Conservation (phyloP, 2,329 filamentous ascomycete genomes). For the Exophiala lecanii-corni region DNA sequence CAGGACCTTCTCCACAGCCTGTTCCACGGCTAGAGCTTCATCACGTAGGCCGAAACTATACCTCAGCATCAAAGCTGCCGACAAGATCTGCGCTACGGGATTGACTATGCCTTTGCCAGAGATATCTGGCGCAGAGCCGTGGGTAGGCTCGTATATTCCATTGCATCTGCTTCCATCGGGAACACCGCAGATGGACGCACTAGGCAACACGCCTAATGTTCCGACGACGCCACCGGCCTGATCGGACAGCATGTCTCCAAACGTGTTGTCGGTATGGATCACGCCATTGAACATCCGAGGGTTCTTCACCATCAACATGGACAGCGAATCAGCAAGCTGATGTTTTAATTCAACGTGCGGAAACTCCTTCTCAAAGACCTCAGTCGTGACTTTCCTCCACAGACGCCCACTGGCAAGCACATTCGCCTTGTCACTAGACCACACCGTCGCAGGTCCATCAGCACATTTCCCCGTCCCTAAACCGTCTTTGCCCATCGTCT, state of each 20-base stretch:
- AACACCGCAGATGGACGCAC: constrained; percentile 96
- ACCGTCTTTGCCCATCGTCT: constrained; percentile 27
- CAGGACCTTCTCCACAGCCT: constrained; percentile 89
- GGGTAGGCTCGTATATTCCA: constrained; percentile 95
- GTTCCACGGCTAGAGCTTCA: constrained; percentile 83
- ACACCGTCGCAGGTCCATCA: constrained; percentile 35
- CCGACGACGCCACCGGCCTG: constrained; percentile 99
- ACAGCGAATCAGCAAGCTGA: constrained; percentile 97
- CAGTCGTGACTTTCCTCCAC: constrained; percentile 42
- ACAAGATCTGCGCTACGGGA: constrained; percentile 91
- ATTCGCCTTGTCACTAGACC: constrained; percentile 51
- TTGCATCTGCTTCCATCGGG: constrained; percentile 65
- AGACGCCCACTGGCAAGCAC: constrained; percentile 49
- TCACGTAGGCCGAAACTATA: constrained; percentile 81
- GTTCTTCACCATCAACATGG: constrained; percentile 97
- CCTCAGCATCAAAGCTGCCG: constrained; percentile 98
- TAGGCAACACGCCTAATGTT: constrained; percentile 93
- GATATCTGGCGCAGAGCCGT: constrained; percentile 95
- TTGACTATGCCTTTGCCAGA: constrained; percentile 94
- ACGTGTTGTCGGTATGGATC: constrained; percentile 94
- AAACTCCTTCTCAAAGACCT: constrained; percentile 66
- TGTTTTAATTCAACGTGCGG: constrained; percentile 93
- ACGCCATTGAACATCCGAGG: constrained; percentile 88
- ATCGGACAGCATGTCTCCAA: constrained; percentile 98
- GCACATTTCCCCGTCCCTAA: constrained; percentile 13